Base-by-base conservation (phyloP, 129 eudicot species). In the Sambucus nigra region DNA sequence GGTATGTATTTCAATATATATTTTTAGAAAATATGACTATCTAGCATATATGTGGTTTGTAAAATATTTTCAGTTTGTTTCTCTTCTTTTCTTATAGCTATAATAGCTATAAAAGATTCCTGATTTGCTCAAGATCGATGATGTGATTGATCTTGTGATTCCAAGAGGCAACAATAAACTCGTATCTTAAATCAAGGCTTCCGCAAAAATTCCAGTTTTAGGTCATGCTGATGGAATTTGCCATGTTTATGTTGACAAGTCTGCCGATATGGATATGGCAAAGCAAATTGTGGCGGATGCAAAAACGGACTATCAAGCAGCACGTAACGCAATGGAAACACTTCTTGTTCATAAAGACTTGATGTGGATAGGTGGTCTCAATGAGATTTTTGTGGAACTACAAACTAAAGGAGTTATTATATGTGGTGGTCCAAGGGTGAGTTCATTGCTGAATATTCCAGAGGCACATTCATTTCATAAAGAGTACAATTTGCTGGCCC, bases 291-390 rank as follows among this genome's bases (percentile, higher is more conserved):
- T 92, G 57, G 19, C 77, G 72, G 99, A 92, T 73, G 84, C 99
- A 27, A 92, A 92, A 80, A 68, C 84, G 26, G 99, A 92, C 65
- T 92, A 92, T 57, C 99, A 96, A 16, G 99, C 99, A 25, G 96
- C 96, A 56, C 86, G 99, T 74, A 92, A 92, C 66, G 99, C 99
- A 9, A 86, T 92, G 99, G 99, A 92, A 80, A 92, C 99, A 49
- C 86, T 92, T 53, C 96, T 92, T 68, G 87, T 92, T 59, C 99
- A 92, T 55, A 80, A 82, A 71, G 96, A 92, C 24, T 70, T 92
- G 77, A 73, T 75, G 63, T 66, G 74, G 38, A 73, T 54, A 53
- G 94, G 84, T 14, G 67, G 69, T 46, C 68, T 82, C 26, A 73
- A 75, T 27, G 99, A 86, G 56, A 82, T 92, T 47, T 71, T 86